Percentiles rank a stretch among this genome's conserved stretches.
Evolutionary conservation across 2,329 filamentous ascomycete genomes (phyloP).

Genomic region (Colletotrichum agaves): DNA sequence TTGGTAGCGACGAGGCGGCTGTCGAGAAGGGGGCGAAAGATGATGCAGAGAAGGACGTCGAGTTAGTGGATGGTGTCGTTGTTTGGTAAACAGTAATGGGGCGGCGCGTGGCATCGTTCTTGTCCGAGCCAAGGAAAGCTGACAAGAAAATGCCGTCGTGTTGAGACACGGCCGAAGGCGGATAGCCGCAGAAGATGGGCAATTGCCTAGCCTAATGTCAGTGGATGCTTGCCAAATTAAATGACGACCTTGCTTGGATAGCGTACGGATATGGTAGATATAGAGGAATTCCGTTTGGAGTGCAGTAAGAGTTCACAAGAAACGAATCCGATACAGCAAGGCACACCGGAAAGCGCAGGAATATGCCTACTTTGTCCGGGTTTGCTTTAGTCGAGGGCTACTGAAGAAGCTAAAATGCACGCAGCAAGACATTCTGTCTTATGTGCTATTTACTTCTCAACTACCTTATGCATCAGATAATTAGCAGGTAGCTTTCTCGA

Average conservation of each 20-base stretch:
- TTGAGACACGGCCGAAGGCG: constrained; percentile 1
- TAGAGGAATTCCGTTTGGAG: background rate
- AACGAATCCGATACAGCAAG: background rate
- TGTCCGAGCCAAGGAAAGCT: constrained; percentile 8
- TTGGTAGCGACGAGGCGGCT: constrained; percentile 2
- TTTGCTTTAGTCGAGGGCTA: background rate
- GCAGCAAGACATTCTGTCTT: too few relatives aligned
- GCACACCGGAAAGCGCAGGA: background rate
- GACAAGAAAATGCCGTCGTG: background rate
- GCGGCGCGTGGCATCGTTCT: constrained; percentile 11
- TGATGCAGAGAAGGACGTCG: constrained; percentile 6
- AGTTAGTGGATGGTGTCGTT: background rate
- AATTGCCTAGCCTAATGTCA: background rate
- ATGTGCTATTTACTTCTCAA: too few relatives aligned
- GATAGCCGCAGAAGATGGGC: constrained; percentile 18
- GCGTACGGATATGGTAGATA: background rate
- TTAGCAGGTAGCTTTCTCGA: constrained; percentile 5
- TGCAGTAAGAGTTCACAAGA: background rate
- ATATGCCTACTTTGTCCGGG: background rate
- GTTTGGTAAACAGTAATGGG: constrained; percentile 4
- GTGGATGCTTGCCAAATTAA: constrained; percentile 3
- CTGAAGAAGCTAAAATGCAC: background rate
- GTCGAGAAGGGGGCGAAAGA: background rate
- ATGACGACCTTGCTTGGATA: constrained; percentile 5
- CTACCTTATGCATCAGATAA: too few relatives aligned